Percentiles rank a stretch among this genome's conserved stretches.
Conservation (phyloP, 2,329 filamentous ascomycete species). For the Penicillium fuscoglaucum region DNA sequence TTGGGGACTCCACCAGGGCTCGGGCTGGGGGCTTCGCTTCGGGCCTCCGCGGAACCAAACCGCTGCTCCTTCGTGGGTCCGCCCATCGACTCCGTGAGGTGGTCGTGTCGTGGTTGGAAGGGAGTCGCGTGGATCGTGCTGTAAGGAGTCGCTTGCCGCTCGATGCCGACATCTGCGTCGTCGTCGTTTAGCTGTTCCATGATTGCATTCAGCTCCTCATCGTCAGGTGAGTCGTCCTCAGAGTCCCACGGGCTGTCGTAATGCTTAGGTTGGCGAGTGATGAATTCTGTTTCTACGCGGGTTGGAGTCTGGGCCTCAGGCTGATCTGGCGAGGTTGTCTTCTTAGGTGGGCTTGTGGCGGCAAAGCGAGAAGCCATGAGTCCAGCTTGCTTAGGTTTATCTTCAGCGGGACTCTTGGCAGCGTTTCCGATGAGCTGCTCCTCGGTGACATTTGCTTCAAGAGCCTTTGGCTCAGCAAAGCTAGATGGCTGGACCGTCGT, state of each 20-base stretch:
- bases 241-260: slow-evolving; percentile 23
- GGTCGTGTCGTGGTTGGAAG: slow-evolving; percentile 14
- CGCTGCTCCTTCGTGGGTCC: slow-evolving; percentile 57
- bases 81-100: slow-evolving; percentile 40
- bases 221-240: slow-evolving; percentile 38
- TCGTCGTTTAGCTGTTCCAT: slow-evolving; percentile 80
- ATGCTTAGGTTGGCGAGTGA: neutral
- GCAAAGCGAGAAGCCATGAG: slow-evolving; percentile 41
- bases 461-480: slow-evolving; percentile 13
- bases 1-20: slow-evolving; percentile 61
- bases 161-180: slow-evolving; percentile 72
- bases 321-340: slow-evolving; percentile 13
- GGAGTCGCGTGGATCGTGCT: slow-evolving; percentile 12
- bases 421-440: slow-evolving; percentile 14
- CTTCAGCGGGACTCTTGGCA: slow-evolving; percentile 8
- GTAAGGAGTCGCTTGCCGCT: slow-evolving; percentile 53
- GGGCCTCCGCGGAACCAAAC: slow-evolving; percentile 52
- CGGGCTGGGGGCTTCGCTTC: slow-evolving; percentile 72
- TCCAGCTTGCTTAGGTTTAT: slow-evolving; percentile 20
- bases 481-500: slow-evolving; percentile 16
- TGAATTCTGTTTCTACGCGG: neutral
- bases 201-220: slow-evolving; percentile 81
- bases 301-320: slow-evolving; percentile 4
- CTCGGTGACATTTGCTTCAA: slow-evolving; percentile 16
- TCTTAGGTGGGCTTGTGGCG: slow-evolving; percentile 29